Conservation (phyloP, 2,329 filamentous ascomycete genomes). For the Talaromyces sp. region DNA sequence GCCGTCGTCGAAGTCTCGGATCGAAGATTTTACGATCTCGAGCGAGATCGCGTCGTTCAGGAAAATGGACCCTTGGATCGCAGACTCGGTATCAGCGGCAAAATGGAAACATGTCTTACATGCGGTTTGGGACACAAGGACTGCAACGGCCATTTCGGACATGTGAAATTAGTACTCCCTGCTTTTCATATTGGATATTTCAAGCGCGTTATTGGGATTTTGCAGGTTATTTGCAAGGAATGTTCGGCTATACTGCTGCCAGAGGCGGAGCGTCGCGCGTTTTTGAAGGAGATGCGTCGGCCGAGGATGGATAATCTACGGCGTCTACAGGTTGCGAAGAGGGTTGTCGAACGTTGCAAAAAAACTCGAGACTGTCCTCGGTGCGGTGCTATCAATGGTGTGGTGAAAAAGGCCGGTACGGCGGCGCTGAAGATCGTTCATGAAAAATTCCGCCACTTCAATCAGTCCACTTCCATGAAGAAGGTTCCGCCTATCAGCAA, state of each 20-base stretch:
- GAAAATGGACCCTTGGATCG: conserved; percentile 81
- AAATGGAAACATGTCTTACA: conserved; percentile 71
- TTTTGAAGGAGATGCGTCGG: conserved; percentile 72
- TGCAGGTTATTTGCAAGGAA: conserved; percentile 95
- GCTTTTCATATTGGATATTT: conserved; percentile 96
- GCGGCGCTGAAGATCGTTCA: conserved; percentile 88
- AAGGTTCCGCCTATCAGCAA: conserved; percentile 81
- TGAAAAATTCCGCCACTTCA: conserved; percentile 84
- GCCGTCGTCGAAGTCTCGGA: conserved; percentile 93
- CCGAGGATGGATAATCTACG: conserved; percentile 83
- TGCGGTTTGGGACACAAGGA: conserved; percentile 75
- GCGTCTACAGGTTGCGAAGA: conserved; percentile 76
- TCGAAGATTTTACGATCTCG: conserved; percentile 85
- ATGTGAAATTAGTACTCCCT: conserved; percentile 83
- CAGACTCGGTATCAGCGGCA: conserved; percentile 83
- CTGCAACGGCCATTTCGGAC: conserved; percentile 93
- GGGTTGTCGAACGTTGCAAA: conserved; percentile 80
- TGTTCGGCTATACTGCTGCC: conserved; percentile 79
- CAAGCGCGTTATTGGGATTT: conserved; percentile 82
- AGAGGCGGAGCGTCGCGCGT: conserved; percentile 70
- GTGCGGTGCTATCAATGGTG: conserved; percentile 78
- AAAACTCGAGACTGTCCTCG: conserved; percentile 79
- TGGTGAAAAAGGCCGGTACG: conserved; percentile 79
- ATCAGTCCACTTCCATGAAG: conserved; percentile 78
- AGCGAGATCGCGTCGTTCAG: conserved; percentile 69